These are phyloP conservation scores for Pseudophaeomoniella oleicola DNA, from an alignment of 2,329 filamentous ascomycete genomes.

Conservation along the genomic window DNA sequence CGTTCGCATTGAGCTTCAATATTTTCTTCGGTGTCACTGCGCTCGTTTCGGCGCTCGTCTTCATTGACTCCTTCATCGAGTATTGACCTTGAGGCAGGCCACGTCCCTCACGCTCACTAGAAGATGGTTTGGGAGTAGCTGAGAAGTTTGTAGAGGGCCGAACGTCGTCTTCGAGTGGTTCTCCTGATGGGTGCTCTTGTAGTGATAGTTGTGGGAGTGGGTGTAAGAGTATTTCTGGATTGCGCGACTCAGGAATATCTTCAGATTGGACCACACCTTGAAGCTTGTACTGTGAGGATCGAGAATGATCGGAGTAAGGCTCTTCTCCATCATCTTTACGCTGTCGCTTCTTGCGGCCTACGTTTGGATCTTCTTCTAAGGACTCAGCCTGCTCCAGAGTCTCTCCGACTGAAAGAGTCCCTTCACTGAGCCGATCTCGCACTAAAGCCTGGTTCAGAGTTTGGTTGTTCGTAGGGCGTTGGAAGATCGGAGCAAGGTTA, in stretches of 20 bases:
- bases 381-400: too few relatives aligned
- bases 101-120: background rate
- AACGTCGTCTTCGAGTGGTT: background rate
- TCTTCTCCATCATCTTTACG: background rate
- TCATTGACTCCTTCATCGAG: background rate
- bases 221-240: background rate
- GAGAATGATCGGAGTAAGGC: background rate
- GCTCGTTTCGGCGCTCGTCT: background rate
- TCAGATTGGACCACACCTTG: background rate
- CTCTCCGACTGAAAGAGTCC: too few relatives aligned
- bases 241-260: background rate
- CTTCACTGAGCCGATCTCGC: too few relatives aligned
- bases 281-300: background rate
- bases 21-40: slow-evolving; percentile 39
- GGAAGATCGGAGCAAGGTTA: background rate
- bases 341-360: background rate
- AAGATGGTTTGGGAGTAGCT: background rate
- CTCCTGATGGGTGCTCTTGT: background rate
- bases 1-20: slow-evolving; percentile 26
- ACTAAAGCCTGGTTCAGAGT: background rate
- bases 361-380: background rate
- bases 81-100: background rate
- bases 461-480: background rate
- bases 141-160: background rate
- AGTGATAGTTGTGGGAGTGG: background rate